Evolutionary conservation across 176 grass and related monocot genomes (phyloP).

Genomic region (Aechmea fasciata): DNA sequence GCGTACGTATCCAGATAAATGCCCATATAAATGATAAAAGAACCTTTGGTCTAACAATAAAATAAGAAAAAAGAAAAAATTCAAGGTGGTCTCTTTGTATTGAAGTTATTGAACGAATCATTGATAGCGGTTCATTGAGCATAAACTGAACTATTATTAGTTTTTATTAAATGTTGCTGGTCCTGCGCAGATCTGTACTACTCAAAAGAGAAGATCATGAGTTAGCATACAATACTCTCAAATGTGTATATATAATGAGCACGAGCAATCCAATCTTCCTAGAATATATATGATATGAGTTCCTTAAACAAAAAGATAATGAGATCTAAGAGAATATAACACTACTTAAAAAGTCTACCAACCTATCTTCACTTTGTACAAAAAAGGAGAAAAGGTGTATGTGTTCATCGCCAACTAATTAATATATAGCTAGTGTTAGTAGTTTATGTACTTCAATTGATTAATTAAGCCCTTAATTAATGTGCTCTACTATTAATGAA

Average conservation of each 20-base stretch:
- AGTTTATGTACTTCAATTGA: neutral
- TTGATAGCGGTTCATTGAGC: constrained; percentile 26
- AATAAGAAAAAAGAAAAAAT: neutral
- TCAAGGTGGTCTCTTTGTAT: neutral
- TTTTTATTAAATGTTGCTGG: constrained; percentile 30
- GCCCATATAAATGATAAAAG: neutral
- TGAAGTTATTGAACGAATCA: neutral
- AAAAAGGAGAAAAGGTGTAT: neutral
- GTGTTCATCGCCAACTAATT: neutral
- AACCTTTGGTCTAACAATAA: neutral
- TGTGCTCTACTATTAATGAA: neutral
- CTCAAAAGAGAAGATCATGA: constrained; percentile 51
- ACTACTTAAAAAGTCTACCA: too few species aligned
- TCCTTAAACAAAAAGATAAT: neutral
- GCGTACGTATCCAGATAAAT: neutral
- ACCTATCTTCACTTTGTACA: neutral
- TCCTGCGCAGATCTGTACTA: constrained; percentile 48
- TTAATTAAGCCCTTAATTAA: neutral
- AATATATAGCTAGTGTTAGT: neutral
- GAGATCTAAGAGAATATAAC: neutral
- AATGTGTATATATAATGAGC: constrained; percentile 52
- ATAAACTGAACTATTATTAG: constrained; percentile 27
- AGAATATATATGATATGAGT: constrained; percentile 32
- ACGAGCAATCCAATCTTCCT: constrained; percentile 31
- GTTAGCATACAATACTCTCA: constrained; percentile 49